These are phyloP conservation scores for Fraxinus velutina DNA, from an alignment of 305 asterid species.

Conservation along the genomic window DNA sequence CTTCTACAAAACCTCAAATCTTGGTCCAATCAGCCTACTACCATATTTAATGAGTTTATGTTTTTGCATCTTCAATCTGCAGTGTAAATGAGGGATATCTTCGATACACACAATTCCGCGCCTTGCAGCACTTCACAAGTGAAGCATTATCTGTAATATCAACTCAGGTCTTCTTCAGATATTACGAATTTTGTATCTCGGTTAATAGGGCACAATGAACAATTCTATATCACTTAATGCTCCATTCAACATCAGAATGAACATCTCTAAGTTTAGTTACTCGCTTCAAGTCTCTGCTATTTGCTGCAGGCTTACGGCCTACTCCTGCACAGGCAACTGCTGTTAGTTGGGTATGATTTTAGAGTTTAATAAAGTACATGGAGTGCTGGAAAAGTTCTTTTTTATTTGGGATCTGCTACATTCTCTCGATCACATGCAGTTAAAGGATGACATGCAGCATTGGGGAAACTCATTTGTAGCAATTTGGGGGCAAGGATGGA, in stretches of 20 bases:
- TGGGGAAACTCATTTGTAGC: constrained; percentile 87
- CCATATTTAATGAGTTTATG: constrained; percentile 5
- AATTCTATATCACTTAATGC: constrained; percentile 14
- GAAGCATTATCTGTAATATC: constrained; percentile 85
- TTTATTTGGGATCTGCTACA: constrained; percentile 15
- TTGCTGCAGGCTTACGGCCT: constrained; percentile 98
- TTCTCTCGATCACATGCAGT: constrained; percentile 42
- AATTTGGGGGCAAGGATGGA: constrained; percentile 97
- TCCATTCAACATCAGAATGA: constrained; percentile 21
- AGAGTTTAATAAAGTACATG: constrained; percentile 13
- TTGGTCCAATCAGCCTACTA: not conserved
- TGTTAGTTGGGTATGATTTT: constrained; percentile 77
- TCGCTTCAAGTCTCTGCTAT: constrained; percentile 79
- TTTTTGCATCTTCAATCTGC: constrained; percentile 27
- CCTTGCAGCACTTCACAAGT: constrained; percentile 88
- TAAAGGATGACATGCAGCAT: constrained; percentile 93
- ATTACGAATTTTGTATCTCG: not conserved
- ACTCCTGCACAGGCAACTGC: constrained; percentile 99
- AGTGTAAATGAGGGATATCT: constrained; percentile 95
- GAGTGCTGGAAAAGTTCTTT: constrained; percentile 1
- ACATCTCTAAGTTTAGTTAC: constrained; percentile 34
- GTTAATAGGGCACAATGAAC: not conserved
- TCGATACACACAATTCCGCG: constrained; percentile 86
- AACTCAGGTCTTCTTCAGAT: constrained; percentile 74
- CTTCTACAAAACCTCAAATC: constrained; percentile 3